Percentiles rank a stretch among this genome's conserved stretches.
Conservation (phyloP, 441 rosid species). For the Capsella rubella region DNA sequence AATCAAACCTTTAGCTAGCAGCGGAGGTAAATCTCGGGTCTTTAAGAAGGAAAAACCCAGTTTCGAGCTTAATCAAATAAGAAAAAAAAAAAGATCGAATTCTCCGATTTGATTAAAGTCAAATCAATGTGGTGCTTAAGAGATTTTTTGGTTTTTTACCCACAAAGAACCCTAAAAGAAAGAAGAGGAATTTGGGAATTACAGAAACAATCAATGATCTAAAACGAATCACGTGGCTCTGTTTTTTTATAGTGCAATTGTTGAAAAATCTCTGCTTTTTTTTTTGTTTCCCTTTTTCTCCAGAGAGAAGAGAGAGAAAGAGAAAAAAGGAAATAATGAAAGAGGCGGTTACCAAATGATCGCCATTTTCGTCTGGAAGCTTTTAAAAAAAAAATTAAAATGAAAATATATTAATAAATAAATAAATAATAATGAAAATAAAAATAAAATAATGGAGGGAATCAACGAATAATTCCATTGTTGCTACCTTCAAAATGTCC, state of each 20-base stretch:
- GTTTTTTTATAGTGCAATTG: conserved; percentile 11
- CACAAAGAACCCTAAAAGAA: conserved; percentile 38
- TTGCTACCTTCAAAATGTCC: conserved; percentile 42
- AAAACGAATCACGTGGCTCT: conserved; percentile 44
- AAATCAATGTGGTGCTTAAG: conserved; percentile 26
- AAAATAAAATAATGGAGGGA: conserved; percentile 28
- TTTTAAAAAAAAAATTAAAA: neutral
- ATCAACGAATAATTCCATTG: conserved; percentile 43
- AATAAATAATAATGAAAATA: no score
- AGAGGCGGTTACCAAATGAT: conserved; percentile 44
- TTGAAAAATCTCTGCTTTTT: conserved; percentile 6
- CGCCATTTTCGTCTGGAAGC: conserved; percentile 20
- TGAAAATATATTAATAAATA: neutral
- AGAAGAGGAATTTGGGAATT: neutral
- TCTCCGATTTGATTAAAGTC: conserved; percentile 20
- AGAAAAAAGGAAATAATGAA: neutral
- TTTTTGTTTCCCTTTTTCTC: neutral
- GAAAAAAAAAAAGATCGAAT: neutral
- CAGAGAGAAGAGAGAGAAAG: no score
- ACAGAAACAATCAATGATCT: conserved; percentile 22
- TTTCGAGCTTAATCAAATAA: conserved; percentile 6
- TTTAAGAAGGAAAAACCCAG: neutral
- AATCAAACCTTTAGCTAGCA: conserved; percentile 12
- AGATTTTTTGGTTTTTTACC: conserved; percentile 9
- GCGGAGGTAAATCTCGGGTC: conserved; percentile 15